Evolutionary conservation across 2,329 filamentous ascomycete species (phyloP).

Genomic region (Hirsutella minnesotensis): DNA sequence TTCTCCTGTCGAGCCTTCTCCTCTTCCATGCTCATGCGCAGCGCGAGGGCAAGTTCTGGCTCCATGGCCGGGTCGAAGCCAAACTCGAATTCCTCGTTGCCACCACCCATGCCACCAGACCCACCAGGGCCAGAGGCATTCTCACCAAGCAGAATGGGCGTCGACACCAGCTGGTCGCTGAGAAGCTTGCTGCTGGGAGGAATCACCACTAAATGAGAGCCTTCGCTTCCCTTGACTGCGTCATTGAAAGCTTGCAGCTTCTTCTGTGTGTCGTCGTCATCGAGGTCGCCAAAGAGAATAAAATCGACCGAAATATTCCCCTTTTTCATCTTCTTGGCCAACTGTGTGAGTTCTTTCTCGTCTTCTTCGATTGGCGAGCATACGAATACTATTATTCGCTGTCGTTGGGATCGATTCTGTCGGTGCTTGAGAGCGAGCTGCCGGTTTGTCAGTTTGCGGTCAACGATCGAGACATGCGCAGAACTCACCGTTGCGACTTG

Average conservation of each 20-base stretch:
- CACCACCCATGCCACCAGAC: constrained; percentile 45
- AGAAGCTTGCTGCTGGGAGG: constrained; percentile 85
- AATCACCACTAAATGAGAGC: constrained; percentile 82
- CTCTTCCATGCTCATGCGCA: constrained; percentile 97
- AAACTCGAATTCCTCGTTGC: constrained; percentile 57
- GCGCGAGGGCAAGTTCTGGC: constrained; percentile 83
- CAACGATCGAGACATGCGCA: too few relatives aligned
- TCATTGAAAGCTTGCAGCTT: constrained; percentile 93
- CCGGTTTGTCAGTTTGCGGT: constrained; percentile 9
- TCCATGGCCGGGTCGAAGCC: constrained; percentile 86
- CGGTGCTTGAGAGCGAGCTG: constrained; percentile 94
- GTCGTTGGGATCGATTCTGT: constrained; percentile 92
- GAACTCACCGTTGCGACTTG: constrained; percentile 78
- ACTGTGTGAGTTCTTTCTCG: constrained; percentile 75
- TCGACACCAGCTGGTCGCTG: constrained; percentile 81
- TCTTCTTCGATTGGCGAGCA: constrained; percentile 87
- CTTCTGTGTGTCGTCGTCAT: constrained; percentile 77
- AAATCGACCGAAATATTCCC: constrained; percentile 89
- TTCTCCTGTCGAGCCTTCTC: constrained; percentile 91
- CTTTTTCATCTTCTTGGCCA: constrained; percentile 99
- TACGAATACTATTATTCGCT: constrained; percentile 93
- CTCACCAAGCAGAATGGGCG: constrained; percentile 81
- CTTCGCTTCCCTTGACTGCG: constrained; percentile 80
- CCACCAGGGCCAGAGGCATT: constrained; percentile 45
- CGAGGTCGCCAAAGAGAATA: constrained; percentile 85